Evolutionary conservation across 1,284 basidiomycete genomes (phyloP), one percentile per base, ranked within the genome.

Genomic region (Ustanciosporium gigantosporum): DNA sequence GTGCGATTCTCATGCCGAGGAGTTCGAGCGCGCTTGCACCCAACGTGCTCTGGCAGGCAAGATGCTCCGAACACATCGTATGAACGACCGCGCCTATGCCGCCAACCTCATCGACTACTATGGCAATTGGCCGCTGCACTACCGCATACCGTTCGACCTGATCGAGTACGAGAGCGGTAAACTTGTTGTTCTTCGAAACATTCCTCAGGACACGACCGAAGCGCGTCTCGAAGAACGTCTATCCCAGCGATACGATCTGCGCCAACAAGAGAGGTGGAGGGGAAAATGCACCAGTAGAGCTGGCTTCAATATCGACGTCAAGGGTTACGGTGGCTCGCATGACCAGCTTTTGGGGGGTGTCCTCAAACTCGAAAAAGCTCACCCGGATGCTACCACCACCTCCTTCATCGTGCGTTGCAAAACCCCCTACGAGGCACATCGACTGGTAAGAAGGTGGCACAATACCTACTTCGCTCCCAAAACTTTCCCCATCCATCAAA

Each of bases 401-500:
- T 42, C 22, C 20, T 65, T 56, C 35, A 50, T 65, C 31, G 47
- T 60, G 14, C 36, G 61, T 14, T 59, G 56, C 50, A 41, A 56
- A 37, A 48, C 47, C 9, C 36, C 38, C 14, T 31, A 41, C 9
- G 69, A 71, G 34, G 69, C 69, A 2, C 46, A 48, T 45, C 59
- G 69, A 13, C 52, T 71, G 14, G 55, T 62, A 2, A 48, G 69
- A 19, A 52, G 57, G n/a, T 71, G 69, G 69, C 59, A 71, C 42
- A 66, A 66, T 36, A 65, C 59, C 22, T 66, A 50, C 25, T 71
- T 56, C 40, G 46, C 58, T 2, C 69, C 69, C 0, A 50, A 61
- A 3, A 64, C 55, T 15, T 71, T 65, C 39, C 52, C 50, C 32
- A 46, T 71, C 19, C 64, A 64, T n/a, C 45, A 46, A n/a, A 68